Conservation (phyloP, 2,329 filamentous ascomycete species). For the Septoria petroselini region DNA sequence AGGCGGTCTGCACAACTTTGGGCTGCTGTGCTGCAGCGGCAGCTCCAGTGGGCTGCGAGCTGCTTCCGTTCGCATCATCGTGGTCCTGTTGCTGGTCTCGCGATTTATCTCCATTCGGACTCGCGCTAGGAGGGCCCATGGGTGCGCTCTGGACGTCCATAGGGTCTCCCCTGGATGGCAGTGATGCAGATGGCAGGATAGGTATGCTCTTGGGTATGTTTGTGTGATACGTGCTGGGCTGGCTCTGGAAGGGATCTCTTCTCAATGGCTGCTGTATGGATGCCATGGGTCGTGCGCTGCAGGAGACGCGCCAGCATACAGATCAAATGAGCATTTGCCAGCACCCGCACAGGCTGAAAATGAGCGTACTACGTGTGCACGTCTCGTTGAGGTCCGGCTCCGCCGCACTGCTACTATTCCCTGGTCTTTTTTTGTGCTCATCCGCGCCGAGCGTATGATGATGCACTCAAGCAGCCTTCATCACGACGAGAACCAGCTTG, state of each 20-base stretch:
- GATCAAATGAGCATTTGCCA: neutral
- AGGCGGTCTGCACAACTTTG: slow-evolving; percentile 96
- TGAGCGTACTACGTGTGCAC: no score
- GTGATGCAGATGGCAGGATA: slow-evolving; percentile 33
- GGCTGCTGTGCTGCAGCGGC: slow-evolving; percentile 81
- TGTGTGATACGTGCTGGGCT: slow-evolving; percentile 25
- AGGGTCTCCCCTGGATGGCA: slow-evolving; percentile 24
- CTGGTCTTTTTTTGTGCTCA: no score
- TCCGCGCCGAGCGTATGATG: no score
- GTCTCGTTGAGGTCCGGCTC: no score
- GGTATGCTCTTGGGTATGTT: slow-evolving; percentile 31
- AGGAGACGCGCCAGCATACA: neutral
- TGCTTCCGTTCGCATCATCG: slow-evolving; percentile 41
- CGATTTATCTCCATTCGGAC: slow-evolving; percentile 30
- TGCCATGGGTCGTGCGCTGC: slow-evolving; percentile 39
- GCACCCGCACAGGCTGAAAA: neutral
- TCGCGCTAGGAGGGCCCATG: slow-evolving; percentile 35
- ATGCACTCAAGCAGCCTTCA: no score
- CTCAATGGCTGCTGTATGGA: slow-evolving; percentile 44
- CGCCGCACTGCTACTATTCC: no score
- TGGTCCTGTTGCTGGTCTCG: slow-evolving; percentile 26
- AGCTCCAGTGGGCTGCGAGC: slow-evolving; percentile 51
- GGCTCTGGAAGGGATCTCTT: slow-evolving; percentile 35
- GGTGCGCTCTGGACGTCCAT: slow-evolving; percentile 32
- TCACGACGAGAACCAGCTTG: no score